A percentile compares a stretch with the other conserved stretches of the same genome.
Conservation (phyloP, 129 eudicot species). For the Sambucus nigra region DNA sequence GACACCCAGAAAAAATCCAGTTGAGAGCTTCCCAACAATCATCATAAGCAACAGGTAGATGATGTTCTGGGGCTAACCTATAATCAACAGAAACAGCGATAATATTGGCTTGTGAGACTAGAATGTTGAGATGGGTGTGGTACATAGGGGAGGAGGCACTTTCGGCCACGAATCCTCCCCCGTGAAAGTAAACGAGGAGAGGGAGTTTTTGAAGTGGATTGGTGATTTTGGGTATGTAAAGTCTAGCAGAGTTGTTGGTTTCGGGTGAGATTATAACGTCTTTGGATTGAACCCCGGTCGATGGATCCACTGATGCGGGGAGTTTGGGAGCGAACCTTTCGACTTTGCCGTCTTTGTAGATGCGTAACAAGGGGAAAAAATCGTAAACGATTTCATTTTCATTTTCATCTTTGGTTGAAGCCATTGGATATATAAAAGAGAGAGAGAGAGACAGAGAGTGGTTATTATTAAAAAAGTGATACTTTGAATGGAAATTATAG, state of each 20-base stretch:
- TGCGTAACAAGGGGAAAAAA: constrained; percentile 7
- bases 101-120: constrained; percentile 10
- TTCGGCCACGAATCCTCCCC: constrained; percentile 18
- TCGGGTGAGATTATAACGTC: constrained; percentile 10
- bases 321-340: background rate
- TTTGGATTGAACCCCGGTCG: constrained; percentile 24
- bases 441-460: too few species aligned
- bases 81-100: constrained; percentile 18
- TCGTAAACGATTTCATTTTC: constrained; percentile 10
- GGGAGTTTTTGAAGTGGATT: constrained; percentile 10
- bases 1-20: constrained; percentile 18
- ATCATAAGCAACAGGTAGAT: constrained; percentile 13
- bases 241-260: constrained; percentile 18
- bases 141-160: constrained; percentile 11
- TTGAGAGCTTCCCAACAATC: constrained; percentile 22
- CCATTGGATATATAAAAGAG: too few species aligned
- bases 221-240: constrained; percentile 14
- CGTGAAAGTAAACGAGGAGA: constrained; percentile 22
- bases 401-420: too few species aligned
- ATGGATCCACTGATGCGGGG: constrained; percentile 12
- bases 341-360: constrained; percentile 15
- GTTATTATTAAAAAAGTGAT: too few species aligned
- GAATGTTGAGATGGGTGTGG: constrained; percentile 14
- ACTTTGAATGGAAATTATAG: too few species aligned
- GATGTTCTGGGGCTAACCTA: constrained; percentile 27